Base-by-base conservation (phyloP, 2,329 filamentous ascomycete species). In the Penicillium sp. region DNA sequence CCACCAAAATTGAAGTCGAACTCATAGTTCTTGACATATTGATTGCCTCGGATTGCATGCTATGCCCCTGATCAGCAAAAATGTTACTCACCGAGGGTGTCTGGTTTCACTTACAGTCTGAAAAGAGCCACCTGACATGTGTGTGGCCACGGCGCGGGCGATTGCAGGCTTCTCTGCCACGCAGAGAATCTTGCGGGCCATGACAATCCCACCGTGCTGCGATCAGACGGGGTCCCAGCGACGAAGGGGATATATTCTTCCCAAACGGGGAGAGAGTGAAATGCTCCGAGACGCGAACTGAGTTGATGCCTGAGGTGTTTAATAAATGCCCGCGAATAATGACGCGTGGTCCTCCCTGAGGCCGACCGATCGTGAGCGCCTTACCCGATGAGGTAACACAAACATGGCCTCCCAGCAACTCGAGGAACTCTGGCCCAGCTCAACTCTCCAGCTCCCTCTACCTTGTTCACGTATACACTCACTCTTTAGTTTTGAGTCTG, bases 131-230 rank as follows among this genome's bases (percentile, higher is more conserved):
- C 95, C 94, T 35, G 90, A 90, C 31, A 99, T 84, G 81, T 98
- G 94, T 59, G 88, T 86, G 41, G 95, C 91, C 52, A 99, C 94
- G 39, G 94, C 92, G 78, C 95, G 97, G 59, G 95, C 92, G 63
- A 99, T 97, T 43, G 94, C 96, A 38, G 92, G 92, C 83, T 99
- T 93, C 76, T 93, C 90, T 61, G 90, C 90, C 66, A 93, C 89
- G 73, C 90, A 92, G 55, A 93, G 81, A 60, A 92, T 86, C 68
- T 83, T 86, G 56, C 74, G 75, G 61, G 73, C 73, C 78, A 79
- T 80, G 49, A 59, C n/a, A 34, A 61, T 41, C 50, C 51, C 57
- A 53, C 15, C 47, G 48, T 22, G 34, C 35, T 38, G 54, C 54
- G 39, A 56, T 62, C 59, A 59, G 45, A 56, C 39, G 15, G 22